Evolutionary conservation across 1,284 basidiomycete species (phyloP), one percentile per base, ranked within the genome.

Genomic region (Leccinum fallax): DNA sequence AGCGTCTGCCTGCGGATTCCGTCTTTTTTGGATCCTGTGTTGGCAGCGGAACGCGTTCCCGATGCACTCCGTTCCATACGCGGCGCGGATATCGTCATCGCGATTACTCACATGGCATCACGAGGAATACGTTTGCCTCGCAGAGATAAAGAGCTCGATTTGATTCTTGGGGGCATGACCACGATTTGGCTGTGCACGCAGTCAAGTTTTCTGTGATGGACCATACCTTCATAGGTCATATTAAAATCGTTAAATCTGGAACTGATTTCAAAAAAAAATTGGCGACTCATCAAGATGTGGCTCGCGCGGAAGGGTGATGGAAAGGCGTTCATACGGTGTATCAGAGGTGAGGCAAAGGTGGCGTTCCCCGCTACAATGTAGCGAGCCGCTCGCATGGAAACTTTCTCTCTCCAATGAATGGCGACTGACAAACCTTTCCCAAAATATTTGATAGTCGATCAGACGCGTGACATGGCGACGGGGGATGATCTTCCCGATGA

Each of bases 31-130:
- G 53, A 63, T 51, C 62, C 58, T 38, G 62, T 69, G 28, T 59
- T 57, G 19, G 66, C 62, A 56, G 61, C 65, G 28, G 43, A 34
- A 2, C 53, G 61, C 2, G 21, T 64, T 38, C 57, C 68, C n/a
- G 46, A 49, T 26, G 11, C 19, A 7, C 55, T 64, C 52, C 66
- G 68, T n/a, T 53, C 53, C 36, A 13, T 36, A 21, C 51, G 55
- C 3, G 54, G 10, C 4, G 46, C 57, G 6, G 59, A 71, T 56
- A 40, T 67, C 13, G 38, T 61, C 30, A 63, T 63, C 32, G 51
- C 49, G 16, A 60, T 69, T 16, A 71, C 61, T 32, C 60, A 67
- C 36, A 67, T 63, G 6, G 55, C 55, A 53, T 59, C 57, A 65
- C 16, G 67, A 71, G 57, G 60, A 66, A 19, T 55, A 53, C 40